These are phyloP conservation scores for Corylus heterophylla DNA, from an alignment of 306 rosid genomes.

Conservation along the genomic window DNA sequence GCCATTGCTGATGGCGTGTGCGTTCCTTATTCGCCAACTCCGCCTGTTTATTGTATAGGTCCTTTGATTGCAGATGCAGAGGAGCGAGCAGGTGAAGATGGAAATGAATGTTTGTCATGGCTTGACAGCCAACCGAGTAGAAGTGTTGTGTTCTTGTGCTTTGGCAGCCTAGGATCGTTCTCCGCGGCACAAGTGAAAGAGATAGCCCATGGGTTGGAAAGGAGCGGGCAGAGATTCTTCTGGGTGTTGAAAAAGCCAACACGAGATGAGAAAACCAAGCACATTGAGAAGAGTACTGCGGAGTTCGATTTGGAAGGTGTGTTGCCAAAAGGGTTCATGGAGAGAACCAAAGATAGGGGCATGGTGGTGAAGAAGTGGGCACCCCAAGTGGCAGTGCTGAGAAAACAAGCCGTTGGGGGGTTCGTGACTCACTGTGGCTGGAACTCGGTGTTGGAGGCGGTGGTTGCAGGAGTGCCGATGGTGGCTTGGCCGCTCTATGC, in stretches of 20 bases:
- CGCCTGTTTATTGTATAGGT: slow-evolving; percentile 31
- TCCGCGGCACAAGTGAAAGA: slow-evolving; percentile 18
- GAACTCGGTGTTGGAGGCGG: slow-evolving; percentile 43
- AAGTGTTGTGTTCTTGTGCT: slow-evolving; percentile 36
- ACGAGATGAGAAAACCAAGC: background rate
- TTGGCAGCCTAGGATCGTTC: slow-evolving; percentile 33
- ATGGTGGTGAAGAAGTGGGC: slow-evolving; percentile 45
- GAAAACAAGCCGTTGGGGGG: slow-evolving; percentile 21
- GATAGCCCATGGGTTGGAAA: slow-evolving; percentile 31
- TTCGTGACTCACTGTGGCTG: slow-evolving; percentile 49
- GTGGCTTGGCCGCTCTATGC: slow-evolving; percentile 45
- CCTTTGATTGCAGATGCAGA: slow-evolving; percentile 15
- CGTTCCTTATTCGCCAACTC: slow-evolving; percentile 22
- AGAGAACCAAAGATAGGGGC: slow-evolving; percentile 31
- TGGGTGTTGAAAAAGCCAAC: slow-evolving; percentile 33
- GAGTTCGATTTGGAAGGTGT: slow-evolving; percentile 7
- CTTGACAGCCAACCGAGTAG: slow-evolving; percentile 25
- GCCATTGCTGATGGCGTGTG: slow-evolving; percentile 17
- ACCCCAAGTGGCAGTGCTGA: background rate
- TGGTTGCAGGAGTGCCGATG: slow-evolving; percentile 34
- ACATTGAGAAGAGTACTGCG: too few species aligned
- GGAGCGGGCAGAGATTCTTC: slow-evolving; percentile 31
- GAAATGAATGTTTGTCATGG: slow-evolving; percentile 24
- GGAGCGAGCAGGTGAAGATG: background rate
- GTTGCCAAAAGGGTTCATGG: slow-evolving; percentile 37